Conservation (phyloP, 1,139 yeast genomes). For the Cylindricascospora bacillispora region DNA sequence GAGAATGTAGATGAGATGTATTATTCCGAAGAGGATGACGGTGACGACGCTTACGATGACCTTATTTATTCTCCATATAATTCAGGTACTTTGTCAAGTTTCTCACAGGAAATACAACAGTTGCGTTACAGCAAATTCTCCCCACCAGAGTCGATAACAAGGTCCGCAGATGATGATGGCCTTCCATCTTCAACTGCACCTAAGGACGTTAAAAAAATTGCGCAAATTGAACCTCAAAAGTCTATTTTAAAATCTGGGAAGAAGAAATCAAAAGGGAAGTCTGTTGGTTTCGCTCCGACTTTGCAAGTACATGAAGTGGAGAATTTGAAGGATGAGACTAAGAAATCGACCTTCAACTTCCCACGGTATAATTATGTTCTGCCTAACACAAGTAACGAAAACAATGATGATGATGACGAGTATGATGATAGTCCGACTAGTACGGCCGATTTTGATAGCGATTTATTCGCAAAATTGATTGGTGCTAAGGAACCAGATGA, state of each 20-base stretch:
- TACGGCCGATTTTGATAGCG: constrained; percentile 20
- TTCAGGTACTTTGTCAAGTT: no score
- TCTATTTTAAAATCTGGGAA: constrained; percentile 13
- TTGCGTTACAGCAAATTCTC: no score
- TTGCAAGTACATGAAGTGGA: constrained; percentile 50
- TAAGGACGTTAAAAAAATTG: no score
- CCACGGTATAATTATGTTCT: no score
- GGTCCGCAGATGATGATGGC: no score
- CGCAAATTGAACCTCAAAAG: constrained; percentile 29
- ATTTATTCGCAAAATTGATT: constrained; percentile 21
- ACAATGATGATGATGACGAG: constrained; percentile 8
- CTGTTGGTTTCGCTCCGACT: constrained; percentile 40
- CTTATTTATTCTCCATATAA: no score
- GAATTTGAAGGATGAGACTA: constrained; percentile 40
- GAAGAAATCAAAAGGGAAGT: constrained; percentile 27
- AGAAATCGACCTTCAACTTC: constrained; percentile 24
- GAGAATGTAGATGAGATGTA: constrained; percentile 28
- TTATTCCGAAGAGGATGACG: constrained; percentile 14
- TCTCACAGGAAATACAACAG: no score
- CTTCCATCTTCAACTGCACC: no score
- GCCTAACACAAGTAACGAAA: no score
- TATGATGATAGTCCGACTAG: constrained; percentile 8
- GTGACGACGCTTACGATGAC: no score
- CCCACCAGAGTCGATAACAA: no score
- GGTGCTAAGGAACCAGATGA: constrained; percentile 24